These are phyloP conservation scores for Elaphomyces granulatus DNA, from an alignment of 495 filamentous ascomycete species.

Conservation along the genomic window DNA sequence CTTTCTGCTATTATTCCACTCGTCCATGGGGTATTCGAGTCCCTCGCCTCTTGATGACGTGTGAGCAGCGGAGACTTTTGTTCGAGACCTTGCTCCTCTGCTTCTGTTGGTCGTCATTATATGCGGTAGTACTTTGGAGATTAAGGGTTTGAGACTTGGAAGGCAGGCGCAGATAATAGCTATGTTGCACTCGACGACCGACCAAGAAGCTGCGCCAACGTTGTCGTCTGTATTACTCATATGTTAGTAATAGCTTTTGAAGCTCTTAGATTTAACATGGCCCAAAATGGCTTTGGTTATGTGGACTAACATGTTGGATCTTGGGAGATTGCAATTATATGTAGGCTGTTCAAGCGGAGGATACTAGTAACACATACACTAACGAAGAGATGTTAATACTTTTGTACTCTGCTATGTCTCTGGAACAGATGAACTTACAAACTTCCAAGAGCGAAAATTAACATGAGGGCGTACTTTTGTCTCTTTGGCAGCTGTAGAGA, in stretches of 20 bases:
- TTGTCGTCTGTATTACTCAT: conserved; percentile 17
- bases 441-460: conserved; percentile 37
- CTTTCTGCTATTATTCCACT: too few relatives aligned
- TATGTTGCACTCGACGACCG: conserved; percentile 31
- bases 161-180: conserved; percentile 34
- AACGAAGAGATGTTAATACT: not conserved
- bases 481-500: conserved; percentile 30
- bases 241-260: too few relatives aligned
- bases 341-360: conserved; percentile 24
- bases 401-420: too few relatives aligned
- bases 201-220: conserved; percentile 32
- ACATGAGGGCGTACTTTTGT: conserved; percentile 32
- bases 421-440: conserved; percentile 28
- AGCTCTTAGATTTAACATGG: too few relatives aligned
- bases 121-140: conserved; percentile 40
- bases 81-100: too few relatives aligned
- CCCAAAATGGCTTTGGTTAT: too few relatives aligned
- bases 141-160: conserved; percentile 50
- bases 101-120: too few relatives aligned
- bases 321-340: conserved; percentile 23
- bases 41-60: too few relatives aligned
- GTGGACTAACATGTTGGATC: conserved; percentile 33
- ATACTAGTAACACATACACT: conserved; percentile 36
- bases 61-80: too few relatives aligned
- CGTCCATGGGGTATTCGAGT: too few relatives aligned